Percentiles rank a stretch among this genome's conserved stretches.
Evolutionary conservation across 352 stramenopile species (phyloP).

Genomic region (Globisporangium viniferum): DNA sequence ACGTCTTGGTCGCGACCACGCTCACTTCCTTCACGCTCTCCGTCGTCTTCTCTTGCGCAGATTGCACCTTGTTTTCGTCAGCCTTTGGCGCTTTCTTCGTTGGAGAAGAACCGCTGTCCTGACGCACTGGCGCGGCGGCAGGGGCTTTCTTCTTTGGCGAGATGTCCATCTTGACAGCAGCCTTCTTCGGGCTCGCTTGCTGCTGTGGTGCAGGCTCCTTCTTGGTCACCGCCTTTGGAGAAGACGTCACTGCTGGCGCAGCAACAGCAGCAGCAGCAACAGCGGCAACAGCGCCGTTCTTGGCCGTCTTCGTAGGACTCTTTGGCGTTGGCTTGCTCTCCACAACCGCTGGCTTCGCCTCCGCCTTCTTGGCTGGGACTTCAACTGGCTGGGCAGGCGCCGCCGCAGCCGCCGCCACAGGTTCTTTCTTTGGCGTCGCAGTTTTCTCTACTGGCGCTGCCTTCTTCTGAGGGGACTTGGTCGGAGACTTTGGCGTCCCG

Average conservation of each 20-base stretch:
- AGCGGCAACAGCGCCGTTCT: slow-evolving; percentile 7
- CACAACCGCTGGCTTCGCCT: slow-evolving; percentile 7
- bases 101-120: slow-evolving; percentile 6
- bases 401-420: not conserved
- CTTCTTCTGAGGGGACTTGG: slow-evolving; percentile 25
- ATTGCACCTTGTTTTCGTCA: slow-evolving; percentile 5
- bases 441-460: not conserved
- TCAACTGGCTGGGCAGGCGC: not conserved
- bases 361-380: slow-evolving; percentile 8
- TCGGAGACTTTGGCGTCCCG: slow-evolving; percentile 12
- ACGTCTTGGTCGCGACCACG: slow-evolving; percentile 28
- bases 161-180: slow-evolving; percentile 7
- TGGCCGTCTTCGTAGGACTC: slow-evolving; percentile 12
- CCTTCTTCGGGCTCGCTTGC: slow-evolving; percentile 12
- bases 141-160: slow-evolving; percentile 6
- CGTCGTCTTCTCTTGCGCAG: slow-evolving; percentile 6
- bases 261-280: not conserved
- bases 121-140: not conserved
- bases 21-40: slow-evolving; percentile 28
- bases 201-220: slow-evolving; percentile 11
- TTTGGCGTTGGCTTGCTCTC: slow-evolving; percentile 16
- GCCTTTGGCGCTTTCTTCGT: slow-evolving; percentile 10
- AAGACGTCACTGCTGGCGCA: not conserved
- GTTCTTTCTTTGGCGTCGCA: slow-evolving; percentile 8
- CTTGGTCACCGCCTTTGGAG: slow-evolving; percentile 7